These are phyloP conservation scores for Lactarius pseudohatsudake DNA, from an alignment of 768 basidiomycete species.

Conservation along the genomic window DNA sequence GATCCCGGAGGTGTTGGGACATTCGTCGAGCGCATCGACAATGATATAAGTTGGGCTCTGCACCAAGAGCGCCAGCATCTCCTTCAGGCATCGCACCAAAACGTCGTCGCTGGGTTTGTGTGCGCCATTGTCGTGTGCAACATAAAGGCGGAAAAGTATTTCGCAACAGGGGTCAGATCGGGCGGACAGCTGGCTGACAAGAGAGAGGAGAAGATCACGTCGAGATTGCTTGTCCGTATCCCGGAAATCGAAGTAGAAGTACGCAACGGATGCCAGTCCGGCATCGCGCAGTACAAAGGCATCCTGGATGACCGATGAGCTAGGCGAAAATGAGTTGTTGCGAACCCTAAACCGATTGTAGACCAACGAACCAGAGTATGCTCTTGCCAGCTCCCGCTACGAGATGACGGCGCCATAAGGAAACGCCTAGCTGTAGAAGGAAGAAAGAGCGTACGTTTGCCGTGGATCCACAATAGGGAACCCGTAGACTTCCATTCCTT, in stretches of 20 bases:
- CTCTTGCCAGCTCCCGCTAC: too few species aligned
- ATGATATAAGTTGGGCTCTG: too few species aligned
- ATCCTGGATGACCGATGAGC: not conserved
- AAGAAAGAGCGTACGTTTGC: too few species aligned
- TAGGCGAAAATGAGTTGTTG: too few species aligned
- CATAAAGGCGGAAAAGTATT: not conserved
- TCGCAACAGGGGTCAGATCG: not conserved
- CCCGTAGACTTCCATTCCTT: too few species aligned
- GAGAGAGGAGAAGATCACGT: not conserved
- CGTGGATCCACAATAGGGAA: too few species aligned
- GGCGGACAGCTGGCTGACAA: not conserved
- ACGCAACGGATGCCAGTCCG: not conserved
- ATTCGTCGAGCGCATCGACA: too few species aligned
- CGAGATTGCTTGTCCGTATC: not conserved
- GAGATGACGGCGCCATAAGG: too few species aligned
- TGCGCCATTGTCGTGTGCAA: not conserved
- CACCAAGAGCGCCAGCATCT: not conserved
- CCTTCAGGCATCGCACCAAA: not conserved
- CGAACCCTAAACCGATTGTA: too few species aligned
- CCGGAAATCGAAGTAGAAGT: slow-evolving; percentile 1
- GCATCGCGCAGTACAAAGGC: not conserved
- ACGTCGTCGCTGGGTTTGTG: not conserved
- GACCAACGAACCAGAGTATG: too few species aligned
- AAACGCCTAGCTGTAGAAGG: too few species aligned
- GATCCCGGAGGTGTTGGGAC: too few species aligned